These are phyloP conservation scores for Helotiales sp. DNA, from an alignment of 2,329 filamentous ascomycete species.

Conservation along the genomic window DNA sequence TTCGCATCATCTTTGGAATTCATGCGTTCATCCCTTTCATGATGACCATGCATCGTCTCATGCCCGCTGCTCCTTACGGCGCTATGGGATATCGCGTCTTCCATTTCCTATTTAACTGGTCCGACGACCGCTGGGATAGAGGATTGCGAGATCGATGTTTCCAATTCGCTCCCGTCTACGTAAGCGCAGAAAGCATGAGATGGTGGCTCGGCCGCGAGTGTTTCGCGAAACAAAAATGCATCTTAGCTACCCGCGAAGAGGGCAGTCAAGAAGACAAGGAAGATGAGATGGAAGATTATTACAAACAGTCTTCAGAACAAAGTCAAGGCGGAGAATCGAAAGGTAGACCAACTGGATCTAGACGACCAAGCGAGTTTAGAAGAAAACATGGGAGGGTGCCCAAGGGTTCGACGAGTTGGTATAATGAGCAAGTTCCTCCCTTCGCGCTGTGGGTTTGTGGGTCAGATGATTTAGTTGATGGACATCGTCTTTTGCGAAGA, in stretches of 20 bases:
- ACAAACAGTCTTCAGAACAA: conserved; percentile 1
- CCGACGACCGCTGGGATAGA: conserved; percentile 80
- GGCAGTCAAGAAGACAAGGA: conserved; percentile 58
- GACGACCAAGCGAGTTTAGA: conserved; percentile 28
- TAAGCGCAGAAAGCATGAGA: conserved; percentile 85
- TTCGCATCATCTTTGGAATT: conserved; percentile 83
- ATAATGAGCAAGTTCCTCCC: conserved; percentile 74
- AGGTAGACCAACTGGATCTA: not conserved
- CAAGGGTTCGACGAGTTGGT: conserved; percentile 71
- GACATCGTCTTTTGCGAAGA: conserved; percentile 68
- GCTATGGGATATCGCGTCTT: conserved; percentile 87
- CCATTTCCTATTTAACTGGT: conserved; percentile 86
- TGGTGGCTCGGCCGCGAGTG: conserved; percentile 94
- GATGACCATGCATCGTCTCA: conserved; percentile 36
- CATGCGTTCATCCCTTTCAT: conserved; percentile 93
- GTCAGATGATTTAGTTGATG: conserved; percentile 82
- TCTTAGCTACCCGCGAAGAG: conserved; percentile 75
- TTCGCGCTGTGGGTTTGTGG: conserved; percentile 89
- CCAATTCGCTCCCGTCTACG: conserved; percentile 88
- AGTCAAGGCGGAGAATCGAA: not conserved
- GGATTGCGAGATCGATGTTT: conserved; percentile 81
- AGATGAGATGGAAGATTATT: conserved; percentile 37
- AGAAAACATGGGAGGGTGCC: conserved; percentile 39
- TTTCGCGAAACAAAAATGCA: conserved; percentile 83
- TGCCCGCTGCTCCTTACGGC: conserved; percentile 72